Evolutionary conservation across 23 red algal genomes (phyloP), one percentile per base, ranked within the genome.

Genomic region (Gracilaria domingensis): DNA sequence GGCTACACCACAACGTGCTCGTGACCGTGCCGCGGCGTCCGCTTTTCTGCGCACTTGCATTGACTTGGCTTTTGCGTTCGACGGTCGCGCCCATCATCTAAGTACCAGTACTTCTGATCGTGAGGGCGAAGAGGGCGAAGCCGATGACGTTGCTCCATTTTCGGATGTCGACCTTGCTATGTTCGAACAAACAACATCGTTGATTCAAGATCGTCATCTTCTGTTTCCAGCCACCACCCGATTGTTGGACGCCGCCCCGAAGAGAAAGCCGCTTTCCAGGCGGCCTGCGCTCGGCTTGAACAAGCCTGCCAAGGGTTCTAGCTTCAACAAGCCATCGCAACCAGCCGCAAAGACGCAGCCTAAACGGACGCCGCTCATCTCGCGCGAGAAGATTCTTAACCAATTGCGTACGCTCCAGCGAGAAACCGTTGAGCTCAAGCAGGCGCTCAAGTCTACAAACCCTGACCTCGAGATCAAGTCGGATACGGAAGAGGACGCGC

Each of bases 1-100:
- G 11, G 86, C 51, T 4, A 24, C 86, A 1, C 23, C 62, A 4
- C 17, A 79, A 23, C 50, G 61, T 14, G 64, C 69, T 30, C 86
- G 86, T 23, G 86, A 89, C 48, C 86, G 86, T 53, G 33, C 69
- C 12, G 69, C 72, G 4, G 86, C 86, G 1, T 23, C 54, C 35
- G 70, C 61, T 32, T 89, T 61, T 39, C 29, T 89, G 67, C 69
- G 86, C 9, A 47, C 29, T n/a, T 66, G 64, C 34, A 80, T 89
- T 32, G 86, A 89, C 50, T 70, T 89, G n/a, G 48, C 53, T 16
- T 28, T 89, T 21, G 86, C 86, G 45, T 79, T 75, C 51, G 51
- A 12, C 2, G 7, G 20, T 42, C 42, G 84, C 42, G 5, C 5
- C 24, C 57, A 36, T 16, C 59, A 38, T 39, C 11, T 17, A 17